phyloP scores from a whole-genome alignment of 2,329 filamentous ascomycete species.

The Elsinoe arachidis region DNA sequence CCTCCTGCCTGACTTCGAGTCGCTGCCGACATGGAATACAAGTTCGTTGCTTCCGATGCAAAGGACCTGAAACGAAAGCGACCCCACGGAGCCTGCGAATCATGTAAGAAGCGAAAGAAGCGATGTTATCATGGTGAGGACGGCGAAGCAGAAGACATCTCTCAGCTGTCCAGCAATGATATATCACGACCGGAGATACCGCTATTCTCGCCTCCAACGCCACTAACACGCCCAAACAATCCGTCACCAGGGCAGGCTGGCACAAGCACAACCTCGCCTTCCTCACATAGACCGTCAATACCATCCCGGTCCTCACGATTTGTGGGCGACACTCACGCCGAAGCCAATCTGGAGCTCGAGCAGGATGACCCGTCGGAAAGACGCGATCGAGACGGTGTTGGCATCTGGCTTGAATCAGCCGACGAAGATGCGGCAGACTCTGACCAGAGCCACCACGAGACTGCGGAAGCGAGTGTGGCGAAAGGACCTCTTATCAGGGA shows the following conservation, averaged over 20 bases:
- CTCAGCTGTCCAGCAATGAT: conserved; percentile 1
- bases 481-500: conserved; percentile 27
- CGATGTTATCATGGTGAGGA: conserved; percentile 16
- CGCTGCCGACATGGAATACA: conserved; percentile 19
- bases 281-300: conserved; percentile 16
- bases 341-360: conserved; percentile 36
- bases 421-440: conserved; percentile 22
- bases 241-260: not conserved
- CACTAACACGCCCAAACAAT: not conserved
- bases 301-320: conserved; percentile 33
- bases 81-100: conserved; percentile 36
- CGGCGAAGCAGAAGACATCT: not conserved
- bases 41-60: conserved; percentile 38
- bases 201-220: not conserved
- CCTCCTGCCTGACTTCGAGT: too few species aligned
- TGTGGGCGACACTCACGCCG: conserved; percentile 39
- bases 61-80: conserved; percentile 37
- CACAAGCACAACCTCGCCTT: not conserved
- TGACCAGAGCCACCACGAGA: conserved; percentile 15
- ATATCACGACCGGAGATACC: not conserved
- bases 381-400: conserved; percentile 24
- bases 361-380: conserved; percentile 16
- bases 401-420: conserved; percentile 29
- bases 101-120: conserved; percentile 37
- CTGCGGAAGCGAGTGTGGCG: conserved; percentile 22